Evolutionary conservation across 306 rosid species (phyloP).

Genomic region (Macrotyloma uniflorum): DNA sequence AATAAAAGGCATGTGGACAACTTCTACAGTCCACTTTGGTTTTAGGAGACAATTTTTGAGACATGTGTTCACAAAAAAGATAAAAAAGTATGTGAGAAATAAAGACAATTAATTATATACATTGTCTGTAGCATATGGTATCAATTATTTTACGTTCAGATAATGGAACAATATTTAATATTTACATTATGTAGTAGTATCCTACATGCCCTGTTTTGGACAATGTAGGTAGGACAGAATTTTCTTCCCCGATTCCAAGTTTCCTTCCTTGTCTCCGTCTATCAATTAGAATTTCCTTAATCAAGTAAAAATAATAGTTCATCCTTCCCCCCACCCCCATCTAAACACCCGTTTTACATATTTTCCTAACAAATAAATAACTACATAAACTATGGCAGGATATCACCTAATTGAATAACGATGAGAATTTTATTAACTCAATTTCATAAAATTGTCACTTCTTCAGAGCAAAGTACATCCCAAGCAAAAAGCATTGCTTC

Average conservation of each 20-base stretch:
- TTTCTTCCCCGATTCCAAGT: no score
- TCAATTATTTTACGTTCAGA: not conserved
- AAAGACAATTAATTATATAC: not conserved
- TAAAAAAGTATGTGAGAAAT: not conserved
- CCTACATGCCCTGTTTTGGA: not conserved
- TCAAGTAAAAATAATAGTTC: no score
- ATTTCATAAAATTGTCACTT: slow-evolving; percentile 7
- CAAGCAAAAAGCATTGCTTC: slow-evolving; percentile 6
- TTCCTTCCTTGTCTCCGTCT: no score
- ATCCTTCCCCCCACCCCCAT: no score
- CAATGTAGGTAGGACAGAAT: not conserved
- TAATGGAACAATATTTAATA: not conserved
- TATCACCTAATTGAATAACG: slow-evolving; percentile 17
- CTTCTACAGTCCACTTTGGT: not conserved
- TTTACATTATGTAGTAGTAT: slow-evolving; percentile 5
- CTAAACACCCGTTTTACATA: not conserved
- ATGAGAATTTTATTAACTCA: not conserved
- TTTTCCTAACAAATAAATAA: not conserved
- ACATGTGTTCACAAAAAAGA: not conserved
- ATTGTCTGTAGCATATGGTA: not conserved
- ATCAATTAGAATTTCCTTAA: no score
- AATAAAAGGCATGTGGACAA: not conserved
- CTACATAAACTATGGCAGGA: not conserved
- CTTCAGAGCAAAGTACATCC: not conserved
- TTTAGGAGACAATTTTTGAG: not conserved